These are phyloP conservation scores for Fusarium nisikadoi DNA, from an alignment of 2,329 filamentous ascomycete genomes.

Conservation along the genomic window DNA sequence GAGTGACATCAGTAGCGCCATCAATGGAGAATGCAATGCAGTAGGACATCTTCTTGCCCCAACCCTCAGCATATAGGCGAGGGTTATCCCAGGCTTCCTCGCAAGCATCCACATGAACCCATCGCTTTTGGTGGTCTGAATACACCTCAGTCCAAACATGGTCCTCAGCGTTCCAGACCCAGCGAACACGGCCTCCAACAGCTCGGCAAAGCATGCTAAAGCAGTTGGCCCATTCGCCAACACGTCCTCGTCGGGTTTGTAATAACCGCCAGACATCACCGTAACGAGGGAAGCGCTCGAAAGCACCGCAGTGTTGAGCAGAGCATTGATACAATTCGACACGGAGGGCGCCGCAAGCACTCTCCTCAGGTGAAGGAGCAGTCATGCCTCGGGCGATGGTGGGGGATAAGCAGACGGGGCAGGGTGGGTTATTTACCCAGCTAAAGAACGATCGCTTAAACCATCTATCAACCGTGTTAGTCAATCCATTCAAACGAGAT, in stretches of 20 bases:
- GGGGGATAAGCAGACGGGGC: constrained; percentile 81
- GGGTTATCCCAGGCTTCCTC: constrained; percentile 97
- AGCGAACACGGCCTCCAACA: constrained; percentile 88
- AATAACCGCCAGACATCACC: constrained; percentile 94
- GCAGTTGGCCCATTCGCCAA: constrained; percentile 97
- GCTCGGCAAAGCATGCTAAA: constrained; percentile 98
- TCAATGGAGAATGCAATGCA: constrained; percentile 97
- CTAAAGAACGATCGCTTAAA: constrained; percentile 95
- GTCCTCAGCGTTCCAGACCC: constrained; percentile 98
- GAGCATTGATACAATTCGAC: constrained; percentile 94
- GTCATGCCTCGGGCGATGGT: constrained; percentile 87
- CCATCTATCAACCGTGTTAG: constrained; percentile 64
- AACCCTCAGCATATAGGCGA: constrained; percentile 90
- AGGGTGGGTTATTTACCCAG: constrained; percentile 96
- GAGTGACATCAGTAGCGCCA: constrained; percentile 74
- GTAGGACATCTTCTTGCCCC: constrained; percentile 96
- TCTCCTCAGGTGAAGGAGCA: constrained; percentile 87
- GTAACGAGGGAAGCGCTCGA: constrained; percentile 92
- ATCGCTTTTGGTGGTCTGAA: constrained; percentile 90
- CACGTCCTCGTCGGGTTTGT: constrained; percentile 85
- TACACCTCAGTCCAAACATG: constrained; percentile 99
- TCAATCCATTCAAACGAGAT: background rate
- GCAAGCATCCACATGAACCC: constrained; percentile 96
- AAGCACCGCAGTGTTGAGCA: constrained; percentile 75
- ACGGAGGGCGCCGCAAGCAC: constrained; percentile 83